A percentile compares a stretch with the other conserved stretches of the same genome.
Evolutionary conservation across 2,329 filamentous ascomycete genomes (phyloP).

Genomic region (Colletotrichum coccodes): DNA sequence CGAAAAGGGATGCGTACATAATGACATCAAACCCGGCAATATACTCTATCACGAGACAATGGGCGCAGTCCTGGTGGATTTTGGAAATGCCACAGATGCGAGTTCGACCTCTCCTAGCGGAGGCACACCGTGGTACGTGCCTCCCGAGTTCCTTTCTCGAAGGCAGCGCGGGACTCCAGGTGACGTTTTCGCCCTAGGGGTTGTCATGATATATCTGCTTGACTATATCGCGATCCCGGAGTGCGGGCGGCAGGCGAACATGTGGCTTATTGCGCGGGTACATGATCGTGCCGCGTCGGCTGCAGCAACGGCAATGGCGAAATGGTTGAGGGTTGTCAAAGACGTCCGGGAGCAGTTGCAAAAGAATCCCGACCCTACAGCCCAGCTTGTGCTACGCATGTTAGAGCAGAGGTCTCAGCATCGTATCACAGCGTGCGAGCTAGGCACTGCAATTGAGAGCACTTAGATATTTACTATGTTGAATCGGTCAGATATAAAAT

Average conservation of each 20-base stretch:
- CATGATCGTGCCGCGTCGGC: not conserved
- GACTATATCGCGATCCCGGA: not conserved
- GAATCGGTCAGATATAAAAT: not conserved
- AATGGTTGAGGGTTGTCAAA: not conserved
- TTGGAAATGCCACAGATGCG: too few relatives aligned
- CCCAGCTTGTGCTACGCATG: not conserved
- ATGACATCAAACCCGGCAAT: conserved; percentile 35
- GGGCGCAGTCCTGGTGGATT: conserved; percentile 8
- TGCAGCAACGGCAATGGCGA: not conserved
- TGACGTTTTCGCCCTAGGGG: not conserved
- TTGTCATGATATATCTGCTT: not conserved
- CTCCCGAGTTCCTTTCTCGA: not conserved
- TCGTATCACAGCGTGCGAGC: not conserved
- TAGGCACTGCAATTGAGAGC: not conserved
- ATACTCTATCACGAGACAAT: conserved; percentile 24
- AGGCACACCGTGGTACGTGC: too few relatives aligned
- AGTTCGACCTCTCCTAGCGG: too few relatives aligned
- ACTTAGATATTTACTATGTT: not conserved
- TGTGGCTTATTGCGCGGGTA: not conserved
- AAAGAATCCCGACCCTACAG: not conserved
- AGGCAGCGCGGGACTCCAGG: not conserved
- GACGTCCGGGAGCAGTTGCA: not conserved
- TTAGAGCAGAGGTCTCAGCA: not conserved
- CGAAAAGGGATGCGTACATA: conserved; percentile 19
- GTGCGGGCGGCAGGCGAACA: not conserved